Evolutionary conservation across 2,329 filamentous ascomycete genomes (phyloP).

Genomic region (Cylindrodendrum hubeiense): DNA sequence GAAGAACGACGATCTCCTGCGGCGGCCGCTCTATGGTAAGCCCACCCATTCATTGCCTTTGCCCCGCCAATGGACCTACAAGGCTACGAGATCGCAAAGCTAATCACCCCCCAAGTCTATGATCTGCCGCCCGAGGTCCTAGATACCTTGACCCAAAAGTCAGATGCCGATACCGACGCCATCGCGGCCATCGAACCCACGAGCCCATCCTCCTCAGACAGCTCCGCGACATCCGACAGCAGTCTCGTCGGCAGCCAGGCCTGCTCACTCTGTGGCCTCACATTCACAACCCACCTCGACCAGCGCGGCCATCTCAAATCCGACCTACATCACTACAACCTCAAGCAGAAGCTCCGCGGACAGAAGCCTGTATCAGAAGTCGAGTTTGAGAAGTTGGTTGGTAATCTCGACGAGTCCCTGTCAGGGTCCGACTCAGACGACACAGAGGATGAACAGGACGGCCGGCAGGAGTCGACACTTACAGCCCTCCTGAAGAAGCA

Average conservation of each 20-base stretch:
- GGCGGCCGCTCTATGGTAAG: constrained; percentile 65
- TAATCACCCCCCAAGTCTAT: constrained; percentile 70
- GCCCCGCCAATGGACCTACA: constrained; percentile 16
- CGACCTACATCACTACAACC: constrained; percentile 92
- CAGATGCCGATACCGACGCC: constrained; percentile 46
- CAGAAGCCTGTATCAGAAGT: constrained; percentile 77
- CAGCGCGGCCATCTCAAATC: constrained; percentile 90
- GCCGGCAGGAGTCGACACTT: constrained; percentile 75
- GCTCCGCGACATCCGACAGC: constrained; percentile 46
- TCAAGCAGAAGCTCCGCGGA: constrained; percentile 90
- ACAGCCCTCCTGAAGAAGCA: constrained; percentile 85
- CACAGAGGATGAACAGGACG: constrained; percentile 74
- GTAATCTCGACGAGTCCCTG: constrained; percentile 88
- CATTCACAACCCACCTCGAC: constrained; percentile 80
- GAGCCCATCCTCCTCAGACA: constrained; percentile 39
- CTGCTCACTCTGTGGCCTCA: constrained; percentile 83
- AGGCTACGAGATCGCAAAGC: constrained; percentile 14
- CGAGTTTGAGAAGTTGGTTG: constrained; percentile 90
- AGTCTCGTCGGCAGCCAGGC: constrained; percentile 74
- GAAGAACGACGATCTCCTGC: constrained; percentile 59
- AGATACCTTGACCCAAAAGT: constrained; percentile 68
- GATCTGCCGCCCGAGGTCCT: constrained; percentile 83
- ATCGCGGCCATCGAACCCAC: constrained; percentile 36
- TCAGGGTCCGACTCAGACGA: constrained; percentile 87
- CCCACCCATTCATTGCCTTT: not conserved